A percentile compares a stretch with the other conserved stretches of the same genome.
These are phyloP conservation scores for Dictyostelium intermedium DNA, from an alignment of 78 protist genomes.

Conservation along the genomic window DNA sequence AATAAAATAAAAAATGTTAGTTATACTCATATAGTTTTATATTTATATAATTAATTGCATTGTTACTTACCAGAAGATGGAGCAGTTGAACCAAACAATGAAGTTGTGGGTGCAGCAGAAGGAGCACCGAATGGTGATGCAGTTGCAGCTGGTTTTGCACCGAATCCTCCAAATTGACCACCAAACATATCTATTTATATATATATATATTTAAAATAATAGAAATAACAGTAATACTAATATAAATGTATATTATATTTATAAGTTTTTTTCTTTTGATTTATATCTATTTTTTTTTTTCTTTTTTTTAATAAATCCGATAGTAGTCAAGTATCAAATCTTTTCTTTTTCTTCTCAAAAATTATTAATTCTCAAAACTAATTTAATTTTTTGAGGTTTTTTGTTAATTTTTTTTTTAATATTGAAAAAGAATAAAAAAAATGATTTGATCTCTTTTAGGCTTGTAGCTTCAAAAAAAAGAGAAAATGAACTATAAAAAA, in stretches of 20 bases:
- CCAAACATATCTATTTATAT: not conserved
- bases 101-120: not conserved
- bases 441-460: not conserved
- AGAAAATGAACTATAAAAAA: not conserved
- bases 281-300: not conserved
- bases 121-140: conserved; percentile 23
- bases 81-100: conserved; percentile 1
- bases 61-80: not conserved
- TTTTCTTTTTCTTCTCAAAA: not conserved
- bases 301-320: not conserved
- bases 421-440: not conserved
- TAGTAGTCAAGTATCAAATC: not conserved
- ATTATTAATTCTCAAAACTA: not conserved
- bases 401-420: not conserved
- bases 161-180: conserved; percentile 12
- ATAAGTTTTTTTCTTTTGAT: not conserved
- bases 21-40: not conserved
- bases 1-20: not conserved
- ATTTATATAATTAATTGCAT: not conserved
- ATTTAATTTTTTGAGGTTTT: not conserved
- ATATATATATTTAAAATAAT: not conserved
- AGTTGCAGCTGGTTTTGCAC: conserved; percentile 13
- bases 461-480: not conserved
- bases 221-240: not conserved
- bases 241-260: not conserved